Evolutionary conservation across 305 asterid genomes (phyloP), one percentile per base, ranked within the genome.

Genomic region (Solanum hybrid): DNA sequence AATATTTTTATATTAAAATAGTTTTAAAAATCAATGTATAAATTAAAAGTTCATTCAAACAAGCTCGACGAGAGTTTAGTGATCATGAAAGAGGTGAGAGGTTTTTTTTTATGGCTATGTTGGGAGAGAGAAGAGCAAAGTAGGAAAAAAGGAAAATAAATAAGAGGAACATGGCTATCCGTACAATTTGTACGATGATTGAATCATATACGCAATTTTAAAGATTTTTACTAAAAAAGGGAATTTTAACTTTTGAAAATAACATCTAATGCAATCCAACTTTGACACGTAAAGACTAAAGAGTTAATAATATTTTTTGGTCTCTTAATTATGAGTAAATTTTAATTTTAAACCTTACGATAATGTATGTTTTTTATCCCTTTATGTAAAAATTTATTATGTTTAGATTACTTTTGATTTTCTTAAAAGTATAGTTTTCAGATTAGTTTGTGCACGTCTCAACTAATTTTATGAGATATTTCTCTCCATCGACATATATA

Each of bases 161-260:
- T 88, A 92, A 91, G 91, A 92, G 10, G 91, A 90, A 73, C 89
- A 88, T 68, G 89, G 26, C 15, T 36, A 86, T 92, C 93, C 93
- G 92, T 92, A 93, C 93, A 13, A 83, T 15, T 32, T 29, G 75
- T 83, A 83, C 88, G 27, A 14, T 45, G 81, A 22, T 36, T 79
- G 84, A 20, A 89, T 90, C 86, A n/a, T 4, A 82, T 38, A 26
- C 81, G 2, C 31, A 79, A 65, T 78, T 73, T 72, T 51, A 2
- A 10, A 83, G 3, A 79, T 45, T 70, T 45, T 78, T 27, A 34
- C 24, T 36, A 61, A n/a, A 68, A 22, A 3, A 9, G 88, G 38
- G 87, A 12, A 82, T 14, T 76, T 10, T 13, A 12, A 61, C 51
- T 57, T 85, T 61, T 32, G 79, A 86, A 61, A 86, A 86, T 32